A percentile compares a stretch with the other conserved stretches of the same genome.
Evolutionary conservation across 1,284 basidiomycete genomes (phyloP).

Genomic region (Ceratobasidium sp.): DNA sequence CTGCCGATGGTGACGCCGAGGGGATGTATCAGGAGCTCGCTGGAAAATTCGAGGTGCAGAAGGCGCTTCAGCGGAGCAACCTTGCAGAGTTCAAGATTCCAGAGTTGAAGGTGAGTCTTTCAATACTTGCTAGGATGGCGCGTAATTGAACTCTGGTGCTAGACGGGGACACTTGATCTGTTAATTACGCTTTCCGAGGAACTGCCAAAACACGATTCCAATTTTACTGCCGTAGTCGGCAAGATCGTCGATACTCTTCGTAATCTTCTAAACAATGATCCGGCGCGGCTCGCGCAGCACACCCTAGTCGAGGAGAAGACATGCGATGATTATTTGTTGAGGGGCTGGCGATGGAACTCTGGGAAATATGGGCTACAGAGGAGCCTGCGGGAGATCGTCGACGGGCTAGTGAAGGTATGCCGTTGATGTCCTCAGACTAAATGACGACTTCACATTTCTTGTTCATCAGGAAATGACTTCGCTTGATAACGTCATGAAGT

Average conservation of each 20-base stretch:
- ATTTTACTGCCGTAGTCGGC: slow-evolving; percentile 87
- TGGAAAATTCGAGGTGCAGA: slow-evolving; percentile 67
- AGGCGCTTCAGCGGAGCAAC: slow-evolving; percentile 57
- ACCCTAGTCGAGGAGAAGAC: slow-evolving; percentile 83
- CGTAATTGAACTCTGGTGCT: slow-evolving; percentile 46
- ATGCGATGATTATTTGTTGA: slow-evolving; percentile 83
- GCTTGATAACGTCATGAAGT: slow-evolving; percentile 89
- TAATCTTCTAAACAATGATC: slow-evolving; percentile 90
- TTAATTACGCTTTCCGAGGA: slow-evolving; percentile 92
- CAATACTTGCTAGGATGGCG: background rate
- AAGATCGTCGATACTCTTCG: slow-evolving; percentile 96
- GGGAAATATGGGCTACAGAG: slow-evolving; percentile 86
- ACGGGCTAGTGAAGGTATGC: slow-evolving; percentile 81
- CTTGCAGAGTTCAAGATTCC: slow-evolving; percentile 73
- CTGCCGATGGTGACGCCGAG: slow-evolving; percentile 79
- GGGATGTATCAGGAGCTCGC: slow-evolving; percentile 71
- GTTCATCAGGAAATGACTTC: slow-evolving; percentile 82
- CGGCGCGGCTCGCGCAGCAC: slow-evolving; percentile 83
- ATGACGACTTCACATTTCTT: background rate
- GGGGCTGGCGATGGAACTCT: slow-evolving; percentile 89
- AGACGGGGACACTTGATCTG: slow-evolving; percentile 95
- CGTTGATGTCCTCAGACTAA: background rate
- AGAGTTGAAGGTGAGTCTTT: slow-evolving; percentile 73
- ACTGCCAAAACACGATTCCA: slow-evolving; percentile 90
- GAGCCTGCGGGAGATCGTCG: slow-evolving; percentile 82